Evolutionary conservation across 2,329 filamentous ascomycete species (phyloP), one percentile per base, ranked within the genome.

Genomic region (Colletotrichum sp.): DNA sequence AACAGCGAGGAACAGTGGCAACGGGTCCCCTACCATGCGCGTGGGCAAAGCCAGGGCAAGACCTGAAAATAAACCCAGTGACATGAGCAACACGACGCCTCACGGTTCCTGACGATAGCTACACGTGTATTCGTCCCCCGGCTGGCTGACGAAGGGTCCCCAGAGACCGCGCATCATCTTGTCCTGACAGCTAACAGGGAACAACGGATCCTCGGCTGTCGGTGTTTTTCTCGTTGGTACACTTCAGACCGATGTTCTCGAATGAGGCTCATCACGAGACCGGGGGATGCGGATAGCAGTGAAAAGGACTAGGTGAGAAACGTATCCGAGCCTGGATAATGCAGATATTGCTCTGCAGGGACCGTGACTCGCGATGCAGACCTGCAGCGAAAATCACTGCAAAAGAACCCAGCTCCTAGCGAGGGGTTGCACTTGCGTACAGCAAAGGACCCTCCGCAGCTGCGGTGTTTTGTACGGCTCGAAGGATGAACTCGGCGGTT

Each of bases 281-380:
- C 43, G 48, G 30, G 30, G 28, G 39, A 22, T 36, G 70, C 16
- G 36, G 30, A 12, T 55, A 39, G 9, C 6, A 25, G 16, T 55
- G 22, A 25, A 39, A 60, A 64, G 39, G 8, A 48, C 18, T 66
- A 64, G 27, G n/a, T 60, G 56, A 65, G 66, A 55, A 48, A 32
- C 48, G 34, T 52, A 52, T 52, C 43, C 43, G 43, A 52, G 43
- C 27, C 55, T 43, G 55, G 25, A n/a, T 27, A 28, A 18, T 43
- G 52, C 32, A 60, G 64, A 52, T 66, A 66, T 52, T 66, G 64
- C 64, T 18, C 32, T 65, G 48, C 71, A 74, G 71, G 58, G 68
- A 32, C 61, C 36, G 68, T 71, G 68, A 52, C 61, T 61, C 68
- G 68, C 39, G 55, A 43, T 55, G 28, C 30, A 22, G 32, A 36